Evolutionary conservation across 75 land plant species (phyloP).

Genomic region (Selaginella moellendorffii): DNA sequence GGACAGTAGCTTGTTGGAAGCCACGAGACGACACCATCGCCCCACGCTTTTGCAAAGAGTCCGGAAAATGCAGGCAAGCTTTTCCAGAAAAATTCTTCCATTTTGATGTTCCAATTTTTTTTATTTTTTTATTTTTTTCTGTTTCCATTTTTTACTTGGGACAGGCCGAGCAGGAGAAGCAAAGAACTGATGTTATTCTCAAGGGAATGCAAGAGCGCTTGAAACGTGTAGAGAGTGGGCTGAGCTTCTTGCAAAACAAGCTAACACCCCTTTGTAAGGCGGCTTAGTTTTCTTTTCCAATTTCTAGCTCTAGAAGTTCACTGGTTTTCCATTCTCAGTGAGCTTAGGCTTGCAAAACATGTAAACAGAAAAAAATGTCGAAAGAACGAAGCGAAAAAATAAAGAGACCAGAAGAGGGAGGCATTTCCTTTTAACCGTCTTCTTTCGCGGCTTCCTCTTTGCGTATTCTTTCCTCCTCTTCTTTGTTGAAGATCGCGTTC

Average conservation of each 20-base stretch:
- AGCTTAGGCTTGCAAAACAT: too few species aligned
- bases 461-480: conserved; percentile 30
- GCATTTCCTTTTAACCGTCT: conserved; percentile 15
- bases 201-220: background rate
- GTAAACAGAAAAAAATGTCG: too few species aligned
- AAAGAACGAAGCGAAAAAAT: too few species aligned
- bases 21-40: background rate
- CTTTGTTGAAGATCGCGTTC: too few species aligned
- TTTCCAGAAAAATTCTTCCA: background rate
- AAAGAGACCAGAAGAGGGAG: too few species aligned
- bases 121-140: background rate
- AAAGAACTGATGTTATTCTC: background rate
- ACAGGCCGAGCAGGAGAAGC: background rate
- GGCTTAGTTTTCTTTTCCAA: background rate
- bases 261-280: background rate
- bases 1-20: background rate
- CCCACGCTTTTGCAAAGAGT: background rate
- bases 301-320: too few species aligned
- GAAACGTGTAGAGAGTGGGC: background rate
- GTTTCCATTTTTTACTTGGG: background rate
- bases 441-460: conserved; percentile 21
- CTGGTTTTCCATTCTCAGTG: too few species aligned
- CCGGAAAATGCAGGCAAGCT: background rate
- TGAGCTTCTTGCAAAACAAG: background rate
- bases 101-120: background rate